Evolutionary conservation across 257 asterid species (phyloP), one percentile per base, ranked within the genome.

Genomic region (Lantana camara): DNA sequence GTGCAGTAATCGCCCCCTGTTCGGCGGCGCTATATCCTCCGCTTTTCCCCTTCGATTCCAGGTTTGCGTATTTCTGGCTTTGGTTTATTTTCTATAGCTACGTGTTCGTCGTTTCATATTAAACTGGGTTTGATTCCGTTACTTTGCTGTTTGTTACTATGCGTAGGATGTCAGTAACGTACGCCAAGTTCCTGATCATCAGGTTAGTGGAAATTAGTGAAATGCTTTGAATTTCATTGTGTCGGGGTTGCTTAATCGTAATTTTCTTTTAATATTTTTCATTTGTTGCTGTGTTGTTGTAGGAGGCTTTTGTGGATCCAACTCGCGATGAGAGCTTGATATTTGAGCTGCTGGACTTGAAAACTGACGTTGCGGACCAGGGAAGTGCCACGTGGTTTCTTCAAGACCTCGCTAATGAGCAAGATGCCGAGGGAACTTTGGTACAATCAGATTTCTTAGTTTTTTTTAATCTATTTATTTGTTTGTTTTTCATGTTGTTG

Each of bases 141-240:
- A 9, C 11, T 47, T 9, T 50, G 10, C 42, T 42, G 17, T 29
- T 42, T 60, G 1, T 27, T 38, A 50, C 29, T 17, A 40, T 67
- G 68, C 46, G 69, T 42, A 91, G 97, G 98, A 92, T 77, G 93
- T 89, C 10, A 89, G 97, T 55, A 62, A 74, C 59, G 42, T 89
- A 3, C 97, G 98, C 47, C 83, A 92, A 79, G 96, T 89, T 77
- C 98, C 98, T 50, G 97, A 92, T 81, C 89, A 92, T 75, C 98
- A 92, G 96, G 97, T 88, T 32, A 44, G 83, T 55, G 38, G 32
- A 27, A 27, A 7, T 4, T 10, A 17, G 27, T 1, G 45, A 51
- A 21, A 17, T 38, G 22, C 5, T 61, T 57, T 48, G 27, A 15
- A 41, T 15, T 34, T 45, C 42, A 15, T 51, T 9, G 19, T 44